A percentile compares a stretch with the other conserved stretches of the same genome.
These are phyloP conservation scores for Cryptosporidium sp. DNA, from an alignment of 169 alveolate species.

Conservation along the genomic window DNA sequence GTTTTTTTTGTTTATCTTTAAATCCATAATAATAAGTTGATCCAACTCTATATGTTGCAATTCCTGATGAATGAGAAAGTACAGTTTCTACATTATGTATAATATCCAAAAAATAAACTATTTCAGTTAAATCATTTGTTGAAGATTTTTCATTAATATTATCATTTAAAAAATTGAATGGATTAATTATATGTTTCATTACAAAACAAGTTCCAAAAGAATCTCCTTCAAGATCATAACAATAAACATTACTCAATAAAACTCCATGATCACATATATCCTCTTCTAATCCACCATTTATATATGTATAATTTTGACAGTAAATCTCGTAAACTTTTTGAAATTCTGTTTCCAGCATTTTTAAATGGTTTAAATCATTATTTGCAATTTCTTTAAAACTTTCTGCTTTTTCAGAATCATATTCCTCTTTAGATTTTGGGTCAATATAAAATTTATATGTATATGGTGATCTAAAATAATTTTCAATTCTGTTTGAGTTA, in stretches of 20 bases:
- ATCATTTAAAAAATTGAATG: slow-evolving; percentile 4
- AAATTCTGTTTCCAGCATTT: slow-evolving; percentile 39
- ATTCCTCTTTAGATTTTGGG: background rate
- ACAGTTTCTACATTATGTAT: slow-evolving; percentile 74
- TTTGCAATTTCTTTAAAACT: background rate
- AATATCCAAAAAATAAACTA: slow-evolving; percentile 35
- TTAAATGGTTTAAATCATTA: slow-evolving; percentile 34
- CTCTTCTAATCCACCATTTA: background rate
- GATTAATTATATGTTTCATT: slow-evolving; percentile 65
- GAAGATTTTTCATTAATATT: background rate
- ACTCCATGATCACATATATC: slow-evolving; percentile 46
- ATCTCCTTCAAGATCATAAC: slow-evolving; percentile 65
- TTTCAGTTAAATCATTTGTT: background rate
- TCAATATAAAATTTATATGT: slow-evolving; percentile 24
- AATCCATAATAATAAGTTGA: slow-evolving; percentile 65
- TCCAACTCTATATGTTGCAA: slow-evolving; percentile 36
- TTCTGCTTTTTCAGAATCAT: background rate
- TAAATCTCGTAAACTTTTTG: slow-evolving; percentile 40
- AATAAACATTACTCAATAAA: slow-evolving; percentile 60
- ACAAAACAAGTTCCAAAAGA: slow-evolving; percentile 70
- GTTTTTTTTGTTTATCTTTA: background rate
- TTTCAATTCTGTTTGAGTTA: slow-evolving; percentile 44
- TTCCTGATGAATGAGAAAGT: slow-evolving; percentile 49
- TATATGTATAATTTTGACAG: slow-evolving; percentile 33
- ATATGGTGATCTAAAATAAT: slow-evolving; percentile 61